Evolutionary conservation across 2,329 filamentous ascomycete genomes (phyloP), one percentile per base, ranked within the genome.

Genomic region (Spiromastix sp.): DNA sequence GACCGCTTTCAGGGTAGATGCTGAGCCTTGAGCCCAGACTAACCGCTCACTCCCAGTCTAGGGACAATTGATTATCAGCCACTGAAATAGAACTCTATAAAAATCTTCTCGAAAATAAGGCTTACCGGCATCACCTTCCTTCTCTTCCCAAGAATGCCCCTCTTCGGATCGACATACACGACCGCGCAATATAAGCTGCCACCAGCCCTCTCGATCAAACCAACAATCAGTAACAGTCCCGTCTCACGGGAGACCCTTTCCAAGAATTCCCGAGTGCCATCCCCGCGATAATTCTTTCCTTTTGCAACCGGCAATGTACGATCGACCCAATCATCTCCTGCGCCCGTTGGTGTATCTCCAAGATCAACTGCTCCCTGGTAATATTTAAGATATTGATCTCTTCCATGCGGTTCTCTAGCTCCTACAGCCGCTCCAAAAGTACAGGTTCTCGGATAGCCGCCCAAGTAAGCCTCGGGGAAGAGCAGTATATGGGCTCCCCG

Each of bases 391-490:
- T 80, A 95, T 50, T 93, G 85, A 17, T 93, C 85, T 12, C 86
- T 73, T 4, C 86, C 87, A 32, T 69, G 64, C 2, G 71, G 64
- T 0, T 72, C 70, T 24, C 87, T 77, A 11, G 70, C 67, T 3
- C 87, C 87, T 4, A 94, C 69, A 2, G 73, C 70, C 30, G 77
- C 77, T 4, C 86, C 86, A 50, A 94, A 94, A 33, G 67, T 66
- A 42, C 79, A 79, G 12, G 81, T 85, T 8, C 87, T 80, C 12
- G 89, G 89, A 54, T 95, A 95, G 1, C 87, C 89, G 30, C 89
- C 89, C 2, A 95, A 71, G 54, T 85, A 94, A 15, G 87, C 87
- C 64, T 96, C 87, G 0, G 89, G 89, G 42, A 95, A 87, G 34
- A 95, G 75, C 18, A 95, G 69, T 32, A 95, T 69, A 55, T 91